Percentiles rank a stretch among this genome's conserved stretches.
Conservation (phyloP, 306 rosid genomes). For the Cercis canadensis region DNA sequence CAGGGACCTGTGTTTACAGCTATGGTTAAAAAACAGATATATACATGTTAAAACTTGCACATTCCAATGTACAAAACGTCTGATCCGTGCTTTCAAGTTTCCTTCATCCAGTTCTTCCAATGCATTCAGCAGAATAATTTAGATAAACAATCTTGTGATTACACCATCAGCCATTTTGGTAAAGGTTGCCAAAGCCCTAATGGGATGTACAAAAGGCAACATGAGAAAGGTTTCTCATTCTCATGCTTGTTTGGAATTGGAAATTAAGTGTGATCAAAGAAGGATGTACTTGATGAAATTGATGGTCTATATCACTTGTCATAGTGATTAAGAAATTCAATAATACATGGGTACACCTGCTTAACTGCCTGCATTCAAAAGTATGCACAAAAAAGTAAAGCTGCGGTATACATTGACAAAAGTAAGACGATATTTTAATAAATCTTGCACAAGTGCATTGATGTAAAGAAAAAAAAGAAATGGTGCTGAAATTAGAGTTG, state of each 20-base stretch:
- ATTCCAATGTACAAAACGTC: constrained; percentile 31
- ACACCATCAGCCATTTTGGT: constrained; percentile 7
- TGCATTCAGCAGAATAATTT: constrained; percentile 14
- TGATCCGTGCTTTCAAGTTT: constrained; percentile 29
- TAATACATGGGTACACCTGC: constrained; percentile 82
- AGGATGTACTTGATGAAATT: constrained; percentile 31
- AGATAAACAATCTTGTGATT: constrained; percentile 24
- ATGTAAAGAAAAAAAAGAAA: not conserved
- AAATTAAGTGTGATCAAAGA: constrained; percentile 33
- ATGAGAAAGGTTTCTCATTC: not conserved
- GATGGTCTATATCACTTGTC: constrained; percentile 57
- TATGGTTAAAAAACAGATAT: constrained; percentile 28
- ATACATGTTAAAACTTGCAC: constrained; percentile 7
- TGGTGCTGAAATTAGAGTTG: constrained; percentile 2
- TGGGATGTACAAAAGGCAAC: constrained; percentile 18
- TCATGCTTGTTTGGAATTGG: constrained; percentile 39
- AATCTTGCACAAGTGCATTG: too few species aligned
- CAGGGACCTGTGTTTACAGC: constrained; percentile 22
- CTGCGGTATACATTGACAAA: too few species aligned
- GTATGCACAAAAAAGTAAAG: not conserved
- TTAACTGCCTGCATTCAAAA: constrained; percentile 74
- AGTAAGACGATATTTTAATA: too few species aligned
- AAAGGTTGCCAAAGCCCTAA: constrained; percentile 8
- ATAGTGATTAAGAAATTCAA: constrained; percentile 69
- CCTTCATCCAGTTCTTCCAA: constrained; percentile 10